A percentile compares a stretch with the other conserved stretches of the same genome.
phyloP scores from a whole-genome alignment of 805 yeast species.

The Millerozyma miso region DNA sequence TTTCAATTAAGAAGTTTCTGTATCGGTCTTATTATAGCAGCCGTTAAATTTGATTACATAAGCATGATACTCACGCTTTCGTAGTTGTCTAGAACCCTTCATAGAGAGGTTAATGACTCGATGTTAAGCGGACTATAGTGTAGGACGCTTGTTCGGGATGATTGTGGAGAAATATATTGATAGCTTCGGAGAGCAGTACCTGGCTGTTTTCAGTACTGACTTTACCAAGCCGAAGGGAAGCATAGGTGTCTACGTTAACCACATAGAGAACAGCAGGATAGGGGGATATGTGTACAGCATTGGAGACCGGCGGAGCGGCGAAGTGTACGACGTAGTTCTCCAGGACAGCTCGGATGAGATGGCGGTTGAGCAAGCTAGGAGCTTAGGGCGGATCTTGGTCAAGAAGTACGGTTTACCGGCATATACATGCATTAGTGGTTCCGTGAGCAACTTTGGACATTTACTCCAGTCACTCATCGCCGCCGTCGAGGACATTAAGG shows the following conservation, averaged over 20 bases:
- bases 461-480: background rate
- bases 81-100: conserved; percentile 3
- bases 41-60: conserved; percentile 1
- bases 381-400: conserved; percentile 20
- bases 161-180: background rate
- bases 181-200: conserved; percentile 1
- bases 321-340: conserved; percentile 18
- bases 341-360: conserved; percentile 14
- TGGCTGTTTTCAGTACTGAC: conserved; percentile 1
- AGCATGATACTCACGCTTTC: background rate
- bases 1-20: background rate
- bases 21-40: conserved; percentile 2
- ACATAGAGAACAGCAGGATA: conserved; percentile 14
- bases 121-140: background rate
- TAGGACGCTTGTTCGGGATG: too few relatives aligned
- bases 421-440: conserved; percentile 28
- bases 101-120: background rate
- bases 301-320: conserved; percentile 7
- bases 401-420: conserved; percentile 23
- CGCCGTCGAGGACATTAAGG: background rate
- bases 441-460: conserved; percentile 1
- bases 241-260: conserved; percentile 20
- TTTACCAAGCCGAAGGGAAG: background rate
- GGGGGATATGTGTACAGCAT: conserved; percentile 32
- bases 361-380: conserved; percentile 12